Conservation (phyloP, 306 rosid genomes). For the Arachis hypogaea region DNA sequence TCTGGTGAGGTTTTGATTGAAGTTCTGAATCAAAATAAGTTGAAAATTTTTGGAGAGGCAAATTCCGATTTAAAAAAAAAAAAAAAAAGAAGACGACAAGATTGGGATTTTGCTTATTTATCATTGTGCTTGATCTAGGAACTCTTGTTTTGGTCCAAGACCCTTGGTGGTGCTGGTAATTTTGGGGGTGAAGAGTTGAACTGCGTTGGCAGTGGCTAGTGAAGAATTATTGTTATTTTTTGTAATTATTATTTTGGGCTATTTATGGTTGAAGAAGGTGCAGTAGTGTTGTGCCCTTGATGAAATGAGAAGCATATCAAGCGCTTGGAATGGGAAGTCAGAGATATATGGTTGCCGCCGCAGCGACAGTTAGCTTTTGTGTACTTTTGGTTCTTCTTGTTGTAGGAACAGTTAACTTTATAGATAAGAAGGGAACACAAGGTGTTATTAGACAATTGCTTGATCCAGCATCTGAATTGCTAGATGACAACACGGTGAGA, state of each 20-base stretch:
- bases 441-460: constrained; percentile 58
- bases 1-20: constrained; percentile 38
- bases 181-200: constrained; percentile 37
- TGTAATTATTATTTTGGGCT: not conserved
- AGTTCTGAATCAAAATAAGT: constrained; percentile 43
- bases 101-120: constrained; percentile 22
- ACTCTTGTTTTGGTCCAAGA: constrained; percentile 36
- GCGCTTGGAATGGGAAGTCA: constrained; percentile 53
- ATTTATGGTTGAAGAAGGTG: constrained; percentile 39
- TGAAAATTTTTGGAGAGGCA: constrained; percentile 31
- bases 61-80: no score
- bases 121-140: constrained; percentile 30
- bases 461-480: constrained; percentile 62
- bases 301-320: constrained; percentile 67
- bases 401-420: constrained; percentile 48
- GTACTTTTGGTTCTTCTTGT: constrained; percentile 59
- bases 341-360: constrained; percentile 57
- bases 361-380: constrained; percentile 54
- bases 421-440: constrained; percentile 47
- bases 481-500: constrained; percentile 72
- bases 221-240: constrained; percentile 6
- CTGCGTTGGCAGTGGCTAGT: constrained; percentile 42
- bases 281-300: constrained; percentile 50
- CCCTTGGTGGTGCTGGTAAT: constrained; percentile 46
- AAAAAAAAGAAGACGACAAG: not conserved